Percentiles rank a stretch among this genome's conserved stretches.
Evolutionary conservation across 179 eudicot species (phyloP).

Genomic region (Kewa caespitosa): DNA sequence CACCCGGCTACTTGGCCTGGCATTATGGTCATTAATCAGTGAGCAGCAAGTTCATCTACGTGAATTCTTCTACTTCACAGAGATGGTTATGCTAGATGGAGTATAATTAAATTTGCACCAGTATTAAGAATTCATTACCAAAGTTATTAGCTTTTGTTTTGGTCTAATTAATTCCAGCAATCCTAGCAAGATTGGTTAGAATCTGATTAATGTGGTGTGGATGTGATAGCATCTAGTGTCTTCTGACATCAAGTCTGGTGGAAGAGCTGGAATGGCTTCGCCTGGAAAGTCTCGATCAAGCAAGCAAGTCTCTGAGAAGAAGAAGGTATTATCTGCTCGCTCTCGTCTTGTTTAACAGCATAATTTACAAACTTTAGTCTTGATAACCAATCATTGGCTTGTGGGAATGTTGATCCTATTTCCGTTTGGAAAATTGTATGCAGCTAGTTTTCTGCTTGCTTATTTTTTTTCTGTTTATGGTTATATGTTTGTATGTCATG

Average conservation of each 20-base stretch:
- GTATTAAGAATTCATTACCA: background rate
- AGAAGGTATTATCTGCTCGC: constrained; percentile 37
- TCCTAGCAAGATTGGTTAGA: background rate
- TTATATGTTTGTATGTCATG: no score
- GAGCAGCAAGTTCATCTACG: no score
- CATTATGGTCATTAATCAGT: background rate
- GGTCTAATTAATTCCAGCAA: background rate
- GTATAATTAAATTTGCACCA: background rate
- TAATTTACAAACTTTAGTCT: background rate
- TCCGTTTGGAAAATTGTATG: background rate
- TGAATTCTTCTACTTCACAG: no score
- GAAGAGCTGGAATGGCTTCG: constrained; percentile 47
- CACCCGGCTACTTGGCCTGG: background rate
- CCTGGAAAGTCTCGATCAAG: constrained; percentile 54
- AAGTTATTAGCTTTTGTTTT: background rate
- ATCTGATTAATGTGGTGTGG: constrained; percentile 9
- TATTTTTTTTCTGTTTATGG: background rate
- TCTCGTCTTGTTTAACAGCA: background rate
- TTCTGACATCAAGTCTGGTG: constrained; percentile 50
- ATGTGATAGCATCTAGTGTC: constrained; percentile 33
- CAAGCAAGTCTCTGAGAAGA: constrained; percentile 65
- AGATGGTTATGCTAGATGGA: no score
- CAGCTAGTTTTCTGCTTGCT: background rate
- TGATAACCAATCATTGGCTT: background rate
- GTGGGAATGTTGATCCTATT: background rate